Base-by-base conservation (phyloP, 768 basidiomycete genomes). In the Tremella mesenterica region DNA sequence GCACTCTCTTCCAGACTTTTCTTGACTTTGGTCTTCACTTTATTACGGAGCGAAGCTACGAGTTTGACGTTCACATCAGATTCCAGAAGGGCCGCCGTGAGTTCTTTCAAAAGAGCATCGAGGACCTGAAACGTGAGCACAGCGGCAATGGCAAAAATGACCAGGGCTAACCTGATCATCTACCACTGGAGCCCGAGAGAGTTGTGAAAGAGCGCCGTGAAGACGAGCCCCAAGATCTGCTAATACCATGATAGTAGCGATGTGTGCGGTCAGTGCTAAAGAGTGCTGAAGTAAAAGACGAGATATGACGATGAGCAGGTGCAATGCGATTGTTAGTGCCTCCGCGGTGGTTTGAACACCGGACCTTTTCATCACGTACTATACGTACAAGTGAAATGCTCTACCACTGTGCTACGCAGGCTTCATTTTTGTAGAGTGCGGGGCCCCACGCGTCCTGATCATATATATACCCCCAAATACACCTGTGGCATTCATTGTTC, bases 11-110 rank as follows among this genome's bases (percentile, higher is more conserved):
- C 71, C 27, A 73, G 47, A 41, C 50, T 66, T 58, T 64, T 66
- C 64, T 71, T 73, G 13, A 73, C 88, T 69, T 89, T 91, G 2
- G 81, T 77, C 74, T 92, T 91, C 67, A 97, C 89, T 73, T 89
- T 90, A 58, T 85, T 83, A 58, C 90, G 82, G 52, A 95, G 73
- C 33, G 82, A 81, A 4, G 88, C 81, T 18, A 96, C 95, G 20
- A 97, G 81, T 73, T 93, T 95, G 64, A 99, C 93, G 71, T 99
- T 99, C 60, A 99, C 93, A 75, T 99, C 95, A 18, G 91, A 85
- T 74, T 97, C 92, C 39, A 99, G 81, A 28, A 97, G 77, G 9
- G 93, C 93, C 23, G 89, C 81, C 44, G 88, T 90, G 58, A 99
- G 87, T 75, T 95, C 90, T 75, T 96, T 97, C 58, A 99, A 81